A percentile compares a stretch with the other conserved stretches of the same genome.
Evolutionary conservation across 139 green algal species (phyloP).

Genomic region (Coelastrella sp.): DNA sequence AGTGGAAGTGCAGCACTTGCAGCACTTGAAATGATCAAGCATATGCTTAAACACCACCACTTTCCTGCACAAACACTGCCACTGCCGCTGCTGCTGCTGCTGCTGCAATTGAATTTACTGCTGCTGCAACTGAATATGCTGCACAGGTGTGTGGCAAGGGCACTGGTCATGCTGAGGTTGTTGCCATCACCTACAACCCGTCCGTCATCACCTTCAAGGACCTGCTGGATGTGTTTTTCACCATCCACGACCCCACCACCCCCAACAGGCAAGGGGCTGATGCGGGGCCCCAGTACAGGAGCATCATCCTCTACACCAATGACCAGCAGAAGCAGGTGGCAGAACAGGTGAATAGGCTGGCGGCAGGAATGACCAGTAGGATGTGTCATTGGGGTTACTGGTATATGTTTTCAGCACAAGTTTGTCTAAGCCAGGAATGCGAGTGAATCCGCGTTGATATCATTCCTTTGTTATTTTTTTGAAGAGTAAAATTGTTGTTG

Average conservation of each 20-base stretch:
- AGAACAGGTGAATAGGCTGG: slow-evolving; percentile 37
- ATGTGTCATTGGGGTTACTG: too few species aligned
- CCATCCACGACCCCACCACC: slow-evolving; percentile 69
- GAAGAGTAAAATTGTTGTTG: too few species aligned
- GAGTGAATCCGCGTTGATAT: too few species aligned
- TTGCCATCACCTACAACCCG: slow-evolving; percentile 68
- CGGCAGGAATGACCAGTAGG: too few species aligned
- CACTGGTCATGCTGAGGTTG: slow-evolving; percentile 75
- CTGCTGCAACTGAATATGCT: neutral
- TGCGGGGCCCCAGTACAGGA: slow-evolving; percentile 83
- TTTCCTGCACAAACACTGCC: neutral
- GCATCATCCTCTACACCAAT: slow-evolving; percentile 81
- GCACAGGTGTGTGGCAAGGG: slow-evolving; percentile 63
- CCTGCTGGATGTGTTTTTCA: slow-evolving; percentile 78
- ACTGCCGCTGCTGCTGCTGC: neutral
- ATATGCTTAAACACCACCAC: neutral
- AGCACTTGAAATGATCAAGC: too few species aligned
- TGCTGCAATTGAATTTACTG: neutral
- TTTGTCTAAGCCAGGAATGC: too few species aligned
- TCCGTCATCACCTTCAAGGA: slow-evolving; percentile 58
- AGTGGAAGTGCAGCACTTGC: too few species aligned
- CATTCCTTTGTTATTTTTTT: too few species aligned
- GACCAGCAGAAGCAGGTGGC: slow-evolving; percentile 66
- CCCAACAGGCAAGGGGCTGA: slow-evolving; percentile 69
- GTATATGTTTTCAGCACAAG: too few species aligned